Evolutionary conservation across 176 grass and related monocot genomes (phyloP).

Genomic region (Guadua angustifolia): DNA sequence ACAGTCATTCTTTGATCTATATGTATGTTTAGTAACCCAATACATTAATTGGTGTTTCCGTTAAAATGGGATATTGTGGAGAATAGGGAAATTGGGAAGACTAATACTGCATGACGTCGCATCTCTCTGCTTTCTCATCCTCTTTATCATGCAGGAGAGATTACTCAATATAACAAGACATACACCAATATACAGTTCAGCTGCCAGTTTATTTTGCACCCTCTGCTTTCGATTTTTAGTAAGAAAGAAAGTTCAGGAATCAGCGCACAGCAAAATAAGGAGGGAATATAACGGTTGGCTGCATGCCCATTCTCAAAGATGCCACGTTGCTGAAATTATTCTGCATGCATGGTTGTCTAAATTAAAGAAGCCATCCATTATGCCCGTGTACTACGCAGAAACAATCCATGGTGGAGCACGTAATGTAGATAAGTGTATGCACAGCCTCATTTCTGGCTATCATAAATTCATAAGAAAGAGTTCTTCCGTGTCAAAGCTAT

Average conservation of each 20-base stretch:
- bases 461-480: no score
- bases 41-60: neutral
- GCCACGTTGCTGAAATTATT: conserved; percentile 41
- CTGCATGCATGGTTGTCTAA: conserved; percentile 29
- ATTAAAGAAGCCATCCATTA: neutral
- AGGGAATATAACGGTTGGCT: conserved; percentile 34
- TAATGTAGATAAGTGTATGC: neutral
- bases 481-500: neutral
- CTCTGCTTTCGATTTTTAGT: conserved; percentile 6
- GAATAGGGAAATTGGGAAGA: conserved; percentile 16
- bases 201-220: neutral
- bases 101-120: neutral
- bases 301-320: conserved; percentile 24
- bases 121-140: neutral
- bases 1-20: neutral
- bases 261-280: conserved; percentile 18
- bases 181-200: neutral
- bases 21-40: neutral
- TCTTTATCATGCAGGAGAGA: neutral
- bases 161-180: conserved; percentile 35
- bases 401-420: neutral
- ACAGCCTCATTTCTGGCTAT: neutral
- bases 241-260: conserved; percentile 33
- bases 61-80: conserved; percentile 11
- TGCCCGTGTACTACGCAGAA: neutral